These are phyloP conservation scores for Mucor indicus DNA, from an alignment of 371 early-diverging fungal genomes.

Conservation along the genomic window DNA sequence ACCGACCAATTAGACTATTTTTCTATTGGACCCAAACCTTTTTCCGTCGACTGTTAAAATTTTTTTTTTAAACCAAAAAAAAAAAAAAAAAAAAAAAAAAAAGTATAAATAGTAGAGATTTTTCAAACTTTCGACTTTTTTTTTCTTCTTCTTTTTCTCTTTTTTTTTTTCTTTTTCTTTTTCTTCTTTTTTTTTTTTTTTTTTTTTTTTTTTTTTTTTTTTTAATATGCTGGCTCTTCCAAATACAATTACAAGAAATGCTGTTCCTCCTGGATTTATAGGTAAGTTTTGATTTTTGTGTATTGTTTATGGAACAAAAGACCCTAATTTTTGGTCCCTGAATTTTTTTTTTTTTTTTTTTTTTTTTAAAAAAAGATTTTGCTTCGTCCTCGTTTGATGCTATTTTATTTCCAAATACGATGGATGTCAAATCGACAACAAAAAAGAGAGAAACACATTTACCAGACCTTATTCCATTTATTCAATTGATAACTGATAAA, in stretches of 20 bases:
- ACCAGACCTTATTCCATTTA: conserved; percentile 47
- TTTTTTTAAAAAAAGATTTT: conserved; percentile 28
- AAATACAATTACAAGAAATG: conserved; percentile 11
- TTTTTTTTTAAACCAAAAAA: background rate
- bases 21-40: no score
- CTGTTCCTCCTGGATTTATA: conserved; percentile 45
- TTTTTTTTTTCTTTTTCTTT: conserved; percentile 36
- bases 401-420: conserved; percentile 28
- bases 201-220: no score
- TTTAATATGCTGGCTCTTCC: conserved; percentile 25
- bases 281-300: conserved; percentile 18
- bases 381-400: conserved; percentile 49
- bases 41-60: no score
- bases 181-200: conserved; percentile 15
- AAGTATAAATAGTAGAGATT: conserved; percentile 1
- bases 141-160: conserved; percentile 21
- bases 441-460: conserved; percentile 30
- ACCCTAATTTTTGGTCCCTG: conserved; percentile 2
- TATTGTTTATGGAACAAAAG: background rate
- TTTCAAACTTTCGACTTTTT: background rate
- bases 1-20: no score
- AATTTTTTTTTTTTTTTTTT: background rate
- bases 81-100: background rate
- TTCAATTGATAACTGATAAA: conserved; percentile 44
- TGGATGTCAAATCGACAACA: conserved; percentile 4